Evolutionary conservation across 768 basidiomycete species (phyloP).

Genomic region (Amanita rubescens): DNA sequence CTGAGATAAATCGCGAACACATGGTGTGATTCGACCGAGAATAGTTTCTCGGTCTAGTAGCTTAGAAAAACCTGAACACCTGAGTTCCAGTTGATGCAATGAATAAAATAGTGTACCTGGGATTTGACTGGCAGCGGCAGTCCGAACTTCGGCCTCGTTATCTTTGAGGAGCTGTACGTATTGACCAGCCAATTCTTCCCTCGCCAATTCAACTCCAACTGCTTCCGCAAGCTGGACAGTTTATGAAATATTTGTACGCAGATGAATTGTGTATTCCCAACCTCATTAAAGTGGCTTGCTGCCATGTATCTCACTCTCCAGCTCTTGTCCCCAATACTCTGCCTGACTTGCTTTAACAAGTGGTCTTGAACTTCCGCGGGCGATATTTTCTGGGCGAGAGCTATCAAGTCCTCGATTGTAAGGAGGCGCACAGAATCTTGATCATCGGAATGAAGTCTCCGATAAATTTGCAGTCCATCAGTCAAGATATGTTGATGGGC

Average conservation of each 20-base stretch:
- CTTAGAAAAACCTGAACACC: slow-evolving; percentile 76
- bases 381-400: slow-evolving; percentile 77
- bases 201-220: slow-evolving; percentile 82
- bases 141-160: slow-evolving; percentile 97
- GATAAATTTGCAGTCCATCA: slow-evolving; percentile 88
- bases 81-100: neutral
- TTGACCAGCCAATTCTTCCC: slow-evolving; percentile 89
- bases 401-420: slow-evolving; percentile 93
- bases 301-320: slow-evolving; percentile 99
- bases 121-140: slow-evolving; percentile 92
- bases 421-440: slow-evolving; percentile 96
- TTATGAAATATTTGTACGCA: neutral
- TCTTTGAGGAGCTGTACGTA: slow-evolving; percentile 94
- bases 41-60: slow-evolving; percentile 91
- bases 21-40: slow-evolving; percentile 87
- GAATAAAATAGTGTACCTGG: slow-evolving; percentile 54
- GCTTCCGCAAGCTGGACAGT: slow-evolving; percentile 73
- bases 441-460: slow-evolving; percentile 90
- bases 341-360: slow-evolving; percentile 78
- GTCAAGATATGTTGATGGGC: slow-evolving; percentile 74
- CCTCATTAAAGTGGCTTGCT: slow-evolving; percentile 94
- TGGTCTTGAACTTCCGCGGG: slow-evolving; percentile 90
- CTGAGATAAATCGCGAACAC: slow-evolving; percentile 88
- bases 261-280: slow-evolving; percentile 20
- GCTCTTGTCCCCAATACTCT: slow-evolving; percentile 89